Conservation (phyloP, 2,329 filamentous ascomycete genomes). For the Venturia nashicola region DNA sequence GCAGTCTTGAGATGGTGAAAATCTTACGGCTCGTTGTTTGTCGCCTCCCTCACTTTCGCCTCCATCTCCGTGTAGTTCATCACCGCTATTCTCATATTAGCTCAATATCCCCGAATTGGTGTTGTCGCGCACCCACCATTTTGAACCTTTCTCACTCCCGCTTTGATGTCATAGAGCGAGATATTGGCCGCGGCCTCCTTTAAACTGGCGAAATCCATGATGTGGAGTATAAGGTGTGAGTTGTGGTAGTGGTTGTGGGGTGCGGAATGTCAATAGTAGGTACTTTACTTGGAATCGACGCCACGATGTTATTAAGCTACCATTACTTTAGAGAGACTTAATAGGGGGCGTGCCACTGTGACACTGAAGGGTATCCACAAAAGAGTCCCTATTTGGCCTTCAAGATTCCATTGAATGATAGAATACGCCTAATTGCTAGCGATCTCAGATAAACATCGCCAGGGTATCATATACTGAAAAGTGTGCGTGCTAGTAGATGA, state of each 20-base stretch:
- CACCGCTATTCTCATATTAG: slow-evolving; percentile 47
- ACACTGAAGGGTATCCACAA: neutral
- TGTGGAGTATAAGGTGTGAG: neutral
- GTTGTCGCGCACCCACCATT: slow-evolving; percentile 59
- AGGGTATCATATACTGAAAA: too few species aligned
- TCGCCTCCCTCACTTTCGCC: slow-evolving; percentile 36
- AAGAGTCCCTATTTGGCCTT: neutral
- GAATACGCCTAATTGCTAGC: neutral
- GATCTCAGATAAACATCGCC: too few species aligned
- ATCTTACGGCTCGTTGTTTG: slow-evolving; percentile 10
- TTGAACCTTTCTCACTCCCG: slow-evolving; percentile 85
- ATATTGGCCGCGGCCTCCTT: slow-evolving; percentile 84
- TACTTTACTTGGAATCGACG: neutral
- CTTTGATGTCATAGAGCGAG: slow-evolving; percentile 90
- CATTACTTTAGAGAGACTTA: neutral
- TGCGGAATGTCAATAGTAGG: neutral
- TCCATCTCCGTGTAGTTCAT: slow-evolving; percentile 99
- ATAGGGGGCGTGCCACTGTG: neutral
- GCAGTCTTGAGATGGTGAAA: neutral
- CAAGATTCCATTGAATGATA: neutral
- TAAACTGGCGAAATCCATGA: slow-evolving; percentile 75
- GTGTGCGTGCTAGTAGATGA: too few species aligned
- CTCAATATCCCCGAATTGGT: neutral
- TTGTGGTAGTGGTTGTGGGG: neutral
- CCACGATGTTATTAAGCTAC: neutral